These are phyloP conservation scores for Collybia sp. DNA, from an alignment of 768 basidiomycete species.

Conservation along the genomic window DNA sequence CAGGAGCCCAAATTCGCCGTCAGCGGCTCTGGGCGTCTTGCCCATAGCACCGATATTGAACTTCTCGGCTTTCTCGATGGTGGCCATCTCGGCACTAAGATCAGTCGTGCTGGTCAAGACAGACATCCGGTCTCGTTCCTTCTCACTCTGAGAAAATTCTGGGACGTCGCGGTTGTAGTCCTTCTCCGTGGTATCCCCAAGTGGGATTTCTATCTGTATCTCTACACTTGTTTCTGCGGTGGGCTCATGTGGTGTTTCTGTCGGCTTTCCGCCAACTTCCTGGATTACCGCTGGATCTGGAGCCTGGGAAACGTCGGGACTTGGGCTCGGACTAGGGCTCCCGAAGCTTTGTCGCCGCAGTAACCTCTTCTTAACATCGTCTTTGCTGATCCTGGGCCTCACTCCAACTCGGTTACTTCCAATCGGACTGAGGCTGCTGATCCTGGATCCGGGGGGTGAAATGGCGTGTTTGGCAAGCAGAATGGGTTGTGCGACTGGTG, in stretches of 20 bases:
- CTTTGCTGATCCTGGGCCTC: constrained; percentile 44
- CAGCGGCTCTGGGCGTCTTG: constrained; percentile 6
- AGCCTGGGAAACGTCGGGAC: constrained; percentile 9
- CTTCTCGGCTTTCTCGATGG: constrained; percentile 44
- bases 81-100: constrained; percentile 45
- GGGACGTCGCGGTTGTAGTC: constrained; percentile 3
- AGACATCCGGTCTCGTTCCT: constrained; percentile 33
- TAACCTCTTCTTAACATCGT: constrained; percentile 47
- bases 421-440: not conserved
- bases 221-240: too few relatives aligned
- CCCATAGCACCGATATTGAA: constrained; percentile 16
- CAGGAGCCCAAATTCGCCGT: constrained; percentile 29
- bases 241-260: constrained; percentile 6
- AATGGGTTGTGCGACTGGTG: not conserved
- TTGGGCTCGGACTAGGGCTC: constrained; percentile 25
- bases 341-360: constrained; percentile 38
- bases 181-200: constrained; percentile 1
- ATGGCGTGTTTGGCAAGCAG: constrained; percentile 6
- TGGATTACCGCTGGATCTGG: not conserved
- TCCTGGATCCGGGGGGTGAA: constrained; percentile 1
- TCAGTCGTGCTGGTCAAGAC: constrained; percentile 35
- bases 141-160: constrained; percentile 14
- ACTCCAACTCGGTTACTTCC: not conserved
- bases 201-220: not conserved
- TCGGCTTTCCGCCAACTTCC: constrained; percentile 9